Evolutionary conservation across 1,139 yeast genomes (phyloP).

Genomic region (Magnusiomyces clavatus): DNA sequence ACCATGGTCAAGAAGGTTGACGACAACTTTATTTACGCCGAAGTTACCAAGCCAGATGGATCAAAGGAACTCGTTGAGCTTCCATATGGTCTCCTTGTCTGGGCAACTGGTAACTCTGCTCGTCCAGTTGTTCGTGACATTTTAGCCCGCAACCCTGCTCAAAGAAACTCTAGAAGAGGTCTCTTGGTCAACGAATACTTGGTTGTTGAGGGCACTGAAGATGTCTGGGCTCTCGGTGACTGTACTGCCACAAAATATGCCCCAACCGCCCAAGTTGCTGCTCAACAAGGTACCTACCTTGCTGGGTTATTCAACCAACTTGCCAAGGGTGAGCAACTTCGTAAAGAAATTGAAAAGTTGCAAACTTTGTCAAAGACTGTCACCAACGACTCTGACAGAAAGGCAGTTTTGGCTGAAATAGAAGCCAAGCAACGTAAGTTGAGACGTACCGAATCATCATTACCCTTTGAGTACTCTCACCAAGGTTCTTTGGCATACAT

Average conservation of each 20-base stretch:
- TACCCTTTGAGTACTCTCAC: conserved; percentile 59
- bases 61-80: conserved; percentile 49
- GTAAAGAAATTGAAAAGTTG: conserved; percentile 36
- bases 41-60: conserved; percentile 62
- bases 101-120: conserved; percentile 98
- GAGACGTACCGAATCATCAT: conserved; percentile 61
- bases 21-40: conserved; percentile 59
- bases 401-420: conserved; percentile 30
- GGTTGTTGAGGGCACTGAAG: conserved; percentile 75
- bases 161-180: conserved; percentile 85
- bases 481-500: conserved; percentile 59
- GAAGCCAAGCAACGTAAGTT: conserved; percentile 35
- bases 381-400: conserved; percentile 27
- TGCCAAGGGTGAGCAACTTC: conserved; percentile 58
- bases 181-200: conserved; percentile 74
- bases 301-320: conserved; percentile 63
- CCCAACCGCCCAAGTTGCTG: conserved; percentile 96
- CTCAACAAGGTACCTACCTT: conserved; percentile 84
- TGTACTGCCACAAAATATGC: conserved; percentile 86
- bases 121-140: conserved; percentile 66
- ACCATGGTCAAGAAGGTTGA: conserved; percentile 86
- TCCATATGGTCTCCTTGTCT: conserved; percentile 87
- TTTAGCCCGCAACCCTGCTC: conserved; percentile 66
- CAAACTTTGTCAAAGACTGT: conserved; percentile 36
- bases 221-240: conserved; percentile 87